Percentiles rank a stretch among this genome's conserved stretches.
Evolutionary conservation across 2,329 filamentous ascomycete genomes (phyloP).

Genomic region (Akanthomyces muscarius): DNA sequence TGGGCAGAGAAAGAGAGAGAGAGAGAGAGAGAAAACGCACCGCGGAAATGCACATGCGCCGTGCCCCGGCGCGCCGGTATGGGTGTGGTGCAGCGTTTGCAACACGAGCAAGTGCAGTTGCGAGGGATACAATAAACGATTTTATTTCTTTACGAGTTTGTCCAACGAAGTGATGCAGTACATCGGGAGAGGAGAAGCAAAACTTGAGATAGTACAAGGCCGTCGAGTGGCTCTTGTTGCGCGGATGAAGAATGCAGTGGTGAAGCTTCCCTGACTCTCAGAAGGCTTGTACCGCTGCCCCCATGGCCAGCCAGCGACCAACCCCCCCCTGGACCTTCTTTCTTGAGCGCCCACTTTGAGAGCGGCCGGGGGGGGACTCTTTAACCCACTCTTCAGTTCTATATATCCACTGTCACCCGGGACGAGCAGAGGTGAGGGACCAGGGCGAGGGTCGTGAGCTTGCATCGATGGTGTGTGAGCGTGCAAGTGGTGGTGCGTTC

Average conservation of each 20-base stretch:
- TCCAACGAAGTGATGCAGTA: too few species aligned
- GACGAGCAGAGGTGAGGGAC: background rate
- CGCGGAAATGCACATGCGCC: background rate
- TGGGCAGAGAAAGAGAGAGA: background rate
- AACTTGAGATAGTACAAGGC: too few species aligned
- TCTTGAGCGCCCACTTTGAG: background rate
- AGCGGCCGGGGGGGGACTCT: too few species aligned
- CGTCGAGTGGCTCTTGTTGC: too few species aligned
- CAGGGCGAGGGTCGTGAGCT: too few species aligned
- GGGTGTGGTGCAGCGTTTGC: background rate
- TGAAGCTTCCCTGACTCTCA: too few species aligned
- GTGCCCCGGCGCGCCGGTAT: background rate
- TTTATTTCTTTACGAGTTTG: too few species aligned
- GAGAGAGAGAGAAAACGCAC: background rate
- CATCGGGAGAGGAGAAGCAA: too few species aligned
- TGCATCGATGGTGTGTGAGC: too few species aligned
- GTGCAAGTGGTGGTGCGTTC: background rate
- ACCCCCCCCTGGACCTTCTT: background rate
- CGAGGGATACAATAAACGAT: too few species aligned
- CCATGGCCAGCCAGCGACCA: background rate
- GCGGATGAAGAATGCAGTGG: too few species aligned
- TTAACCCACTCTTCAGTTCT: background rate
- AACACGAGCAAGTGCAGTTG: too few species aligned
- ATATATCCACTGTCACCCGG: background rate
- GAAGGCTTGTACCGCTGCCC: background rate